phyloP scores from a whole-genome alignment of 495 filamentous ascomycete species.

The Extremus antarcticus region DNA sequence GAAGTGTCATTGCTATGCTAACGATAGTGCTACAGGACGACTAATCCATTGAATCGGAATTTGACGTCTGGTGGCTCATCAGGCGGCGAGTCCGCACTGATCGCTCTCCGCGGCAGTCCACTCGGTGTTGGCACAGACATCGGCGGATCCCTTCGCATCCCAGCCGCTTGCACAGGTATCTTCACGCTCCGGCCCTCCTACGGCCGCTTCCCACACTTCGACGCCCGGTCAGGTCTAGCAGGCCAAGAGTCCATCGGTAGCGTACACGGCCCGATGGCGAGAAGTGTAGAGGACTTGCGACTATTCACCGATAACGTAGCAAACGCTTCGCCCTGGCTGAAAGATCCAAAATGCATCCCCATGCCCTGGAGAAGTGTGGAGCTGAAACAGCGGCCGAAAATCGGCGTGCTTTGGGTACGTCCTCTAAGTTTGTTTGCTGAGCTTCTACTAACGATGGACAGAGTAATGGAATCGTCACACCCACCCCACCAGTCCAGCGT shows the following conservation, averaged over 20 bases:
- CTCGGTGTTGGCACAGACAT: conserved; percentile 32
- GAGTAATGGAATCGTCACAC: conserved; percentile 57
- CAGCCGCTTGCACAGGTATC: conserved; percentile 52
- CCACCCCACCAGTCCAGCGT: conserved; percentile 57
- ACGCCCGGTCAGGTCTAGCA: conserved; percentile 24
- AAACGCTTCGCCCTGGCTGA: conserved; percentile 14
- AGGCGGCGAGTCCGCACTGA: conserved; percentile 51
- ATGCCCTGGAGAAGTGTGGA: conserved; percentile 18
- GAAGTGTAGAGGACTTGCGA: conserved; percentile 48
- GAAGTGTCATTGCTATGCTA: conserved; percentile 41
- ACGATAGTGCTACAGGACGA: conserved; percentile 32
- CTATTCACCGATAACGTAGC: conserved; percentile 44
- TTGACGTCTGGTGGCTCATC: conserved; percentile 53
- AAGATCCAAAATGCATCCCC: conserved; percentile 19
- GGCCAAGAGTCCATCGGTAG: conserved; percentile 51
- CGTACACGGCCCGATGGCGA: conserved; percentile 52
- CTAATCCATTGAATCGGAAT: conserved; percentile 46
- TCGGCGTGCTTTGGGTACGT: conserved; percentile 62
- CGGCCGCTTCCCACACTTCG: conserved; percentile 36
- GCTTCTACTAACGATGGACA: too few species aligned
- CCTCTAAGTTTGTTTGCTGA: too few species aligned
- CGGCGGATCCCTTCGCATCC: conserved; percentile 52
- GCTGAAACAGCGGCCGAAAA: conserved; percentile 35
- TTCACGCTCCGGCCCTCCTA: conserved; percentile 58
- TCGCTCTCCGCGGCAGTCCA: conserved; percentile 36